Base-by-base conservation (phyloP, 1,284 basidiomycete genomes). In the Puccinia coronata region DNA sequence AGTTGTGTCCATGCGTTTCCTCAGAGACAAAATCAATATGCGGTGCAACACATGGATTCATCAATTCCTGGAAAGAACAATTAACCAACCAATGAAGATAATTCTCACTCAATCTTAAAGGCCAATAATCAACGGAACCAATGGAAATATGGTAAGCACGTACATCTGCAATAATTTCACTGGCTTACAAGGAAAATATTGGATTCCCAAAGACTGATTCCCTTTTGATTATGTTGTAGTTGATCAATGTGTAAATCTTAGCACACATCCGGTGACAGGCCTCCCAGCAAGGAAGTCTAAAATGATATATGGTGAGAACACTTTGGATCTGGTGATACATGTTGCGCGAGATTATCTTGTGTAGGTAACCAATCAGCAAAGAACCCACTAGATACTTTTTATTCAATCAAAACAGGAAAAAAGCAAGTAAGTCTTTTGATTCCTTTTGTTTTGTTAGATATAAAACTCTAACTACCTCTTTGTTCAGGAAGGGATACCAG, bases 361-460 rank as follows among this genome's bases (percentile, higher is more conserved):
- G 67, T 31, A 70, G 31, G 43, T 49, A 70, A 16, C 67, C 67
- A 49, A 70, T 49, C n/a, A 70, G 41, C 9, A 70, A 51, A n/a
- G 43, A 70, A 1, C 67, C 67, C 9, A 70, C 25, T 2, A 70
- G 47, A 43, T 51, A 70, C 67, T 70, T n/a, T n/a, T n/a, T n/a
- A n/a, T n/a, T n/a, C n/a, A n/a, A n/a, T n/a, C n/a, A n/a, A n/a
- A n/a, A n/a, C n/a, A n/a, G n/a, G n/a, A n/a, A n/a, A n/a, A n/a
- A n/a, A n/a, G n/a, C n/a, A n/a, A n/a, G n/a, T n/a, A n/a, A n/a
- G n/a, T n/a, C n/a, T n/a, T n/a, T n/a, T n/a, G n/a, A n/a, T n/a
- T n/a, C 20, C 47, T 49, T 49, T 49, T 9, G 20, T 49, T 49
- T 49, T 49, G 9, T 49, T 49, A 49, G 20, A 49, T 11, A 20